A percentile compares a stretch with the other conserved stretches of the same genome.
These are phyloP conservation scores for Mycena rosella DNA, from an alignment of 768 basidiomycete genomes.

Conservation along the genomic window DNA sequence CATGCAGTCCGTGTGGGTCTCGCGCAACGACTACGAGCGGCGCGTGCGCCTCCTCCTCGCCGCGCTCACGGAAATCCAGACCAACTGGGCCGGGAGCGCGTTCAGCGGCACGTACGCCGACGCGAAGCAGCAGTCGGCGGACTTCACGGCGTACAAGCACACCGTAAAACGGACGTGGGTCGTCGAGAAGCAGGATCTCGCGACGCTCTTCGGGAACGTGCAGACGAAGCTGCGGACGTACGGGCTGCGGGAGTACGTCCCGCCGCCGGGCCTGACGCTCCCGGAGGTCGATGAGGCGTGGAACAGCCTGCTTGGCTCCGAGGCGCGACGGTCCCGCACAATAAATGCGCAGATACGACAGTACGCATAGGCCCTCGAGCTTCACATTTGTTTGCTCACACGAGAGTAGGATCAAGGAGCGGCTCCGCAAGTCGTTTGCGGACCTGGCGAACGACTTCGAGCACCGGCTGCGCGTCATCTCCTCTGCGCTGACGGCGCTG, in stretches of 20 bases:
- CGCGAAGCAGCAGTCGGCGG: slow-evolving; percentile 80
- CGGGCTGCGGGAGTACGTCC: slow-evolving; percentile 85
- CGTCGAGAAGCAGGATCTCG: slow-evolving; percentile 88
- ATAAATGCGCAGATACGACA: slow-evolving; percentile 93
- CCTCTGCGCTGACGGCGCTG: slow-evolving; percentile 78
- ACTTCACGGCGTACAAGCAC: slow-evolving; percentile 86
- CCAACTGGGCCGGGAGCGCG: slow-evolving; percentile 73
- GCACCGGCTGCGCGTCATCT: slow-evolving; percentile 71
- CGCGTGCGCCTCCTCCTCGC: slow-evolving; percentile 79
- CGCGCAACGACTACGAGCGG: slow-evolving; percentile 92
- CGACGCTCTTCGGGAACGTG: slow-evolving; percentile 91
- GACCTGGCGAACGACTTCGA: slow-evolving; percentile 83
- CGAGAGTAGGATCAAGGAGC: slow-evolving; percentile 81
- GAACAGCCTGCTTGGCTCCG: slow-evolving; percentile 77
- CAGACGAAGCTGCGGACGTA: slow-evolving; percentile 96
- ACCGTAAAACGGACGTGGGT: slow-evolving; percentile 91
- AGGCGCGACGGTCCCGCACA: slow-evolving; percentile 80
- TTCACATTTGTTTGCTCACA: slow-evolving; percentile 12
- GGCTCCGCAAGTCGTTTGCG: slow-evolving; percentile 82
- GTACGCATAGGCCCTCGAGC: slow-evolving; percentile 58
- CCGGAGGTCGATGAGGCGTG: slow-evolving; percentile 84
- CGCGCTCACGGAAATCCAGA: slow-evolving; percentile 75
- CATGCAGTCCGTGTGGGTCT: slow-evolving; percentile 92
- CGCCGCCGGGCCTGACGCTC: slow-evolving; percentile 76
- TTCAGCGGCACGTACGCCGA: slow-evolving; percentile 85